Conservation (phyloP, 2,329 filamentous ascomycete species). For the Cercospora brassicicola region DNA sequence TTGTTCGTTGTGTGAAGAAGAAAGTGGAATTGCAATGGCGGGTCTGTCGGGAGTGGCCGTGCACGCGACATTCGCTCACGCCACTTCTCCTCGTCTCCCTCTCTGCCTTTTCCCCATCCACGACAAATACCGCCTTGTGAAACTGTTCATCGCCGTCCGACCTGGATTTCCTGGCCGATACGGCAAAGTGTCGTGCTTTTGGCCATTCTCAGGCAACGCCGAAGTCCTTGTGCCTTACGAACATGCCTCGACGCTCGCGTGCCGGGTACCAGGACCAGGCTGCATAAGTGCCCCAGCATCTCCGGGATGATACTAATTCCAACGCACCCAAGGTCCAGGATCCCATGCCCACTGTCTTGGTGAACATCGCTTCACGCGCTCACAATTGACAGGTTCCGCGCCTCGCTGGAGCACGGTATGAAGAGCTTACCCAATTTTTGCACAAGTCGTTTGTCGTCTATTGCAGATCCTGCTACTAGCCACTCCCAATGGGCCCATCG, state of each 20-base stretch:
- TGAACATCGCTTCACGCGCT: neutral
- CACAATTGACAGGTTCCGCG: neutral
- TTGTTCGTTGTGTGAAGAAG: neutral
- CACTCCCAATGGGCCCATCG: neutral
- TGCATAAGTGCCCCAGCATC: neutral
- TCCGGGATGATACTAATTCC: neutral
- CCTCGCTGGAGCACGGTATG: neutral
- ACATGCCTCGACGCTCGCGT: neutral
- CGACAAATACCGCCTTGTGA: neutral
- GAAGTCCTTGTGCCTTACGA: neutral
- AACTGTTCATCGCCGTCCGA: neutral
- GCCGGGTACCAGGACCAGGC: neutral
- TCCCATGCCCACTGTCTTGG: neutral
- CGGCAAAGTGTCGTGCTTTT: too few relatives aligned
- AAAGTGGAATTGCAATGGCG: neutral
- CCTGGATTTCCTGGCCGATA: neutral
- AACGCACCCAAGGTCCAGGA: neutral
- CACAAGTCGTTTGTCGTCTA: neutral
- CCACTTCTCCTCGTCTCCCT: neutral
- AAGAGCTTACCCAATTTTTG: neutral
- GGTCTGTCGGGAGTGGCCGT: neutral
- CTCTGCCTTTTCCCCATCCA: neutral
- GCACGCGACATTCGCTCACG: neutral
- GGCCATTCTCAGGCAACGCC: too few relatives aligned
- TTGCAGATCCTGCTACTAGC: neutral